Percentiles rank a stretch among this genome's conserved stretches.
These are phyloP conservation scores for Bidens hawaiensis DNA, from an alignment of 140 eudicot species.

Conservation along the genomic window DNA sequence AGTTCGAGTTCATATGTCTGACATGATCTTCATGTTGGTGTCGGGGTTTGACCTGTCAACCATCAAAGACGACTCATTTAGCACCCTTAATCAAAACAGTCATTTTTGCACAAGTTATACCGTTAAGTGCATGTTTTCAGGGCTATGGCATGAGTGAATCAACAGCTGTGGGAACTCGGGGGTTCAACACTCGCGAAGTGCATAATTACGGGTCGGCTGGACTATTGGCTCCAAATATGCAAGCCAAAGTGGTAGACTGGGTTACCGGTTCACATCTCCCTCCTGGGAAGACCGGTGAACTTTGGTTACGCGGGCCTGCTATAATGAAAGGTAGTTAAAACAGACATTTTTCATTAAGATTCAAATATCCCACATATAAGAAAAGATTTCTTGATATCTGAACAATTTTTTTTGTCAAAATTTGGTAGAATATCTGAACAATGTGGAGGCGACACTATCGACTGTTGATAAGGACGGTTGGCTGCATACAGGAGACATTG, in stretches of 20 bases:
- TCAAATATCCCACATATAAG: background rate
- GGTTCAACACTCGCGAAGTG: constrained; percentile 43
- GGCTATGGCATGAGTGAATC: constrained; percentile 98
- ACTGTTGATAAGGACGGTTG: constrained; percentile 74
- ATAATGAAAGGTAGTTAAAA: constrained; percentile 68
- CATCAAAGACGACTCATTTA: no score
- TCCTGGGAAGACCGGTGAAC: constrained; percentile 76
- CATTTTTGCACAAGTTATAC: background rate
- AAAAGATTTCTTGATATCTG: background rate
- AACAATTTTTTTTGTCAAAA: background rate
- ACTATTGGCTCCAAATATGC: constrained; percentile 67
- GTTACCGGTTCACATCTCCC: constrained; percentile 53
- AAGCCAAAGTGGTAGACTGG: constrained; percentile 85
- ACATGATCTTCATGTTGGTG: background rate
- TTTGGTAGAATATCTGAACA: constrained; percentile 64
- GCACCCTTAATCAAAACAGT: no score
- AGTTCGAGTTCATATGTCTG: no score
- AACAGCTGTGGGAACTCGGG: constrained; percentile 87
- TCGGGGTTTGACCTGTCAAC: no score
- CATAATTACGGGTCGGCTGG: constrained; percentile 69
- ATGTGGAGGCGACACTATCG: constrained; percentile 59
- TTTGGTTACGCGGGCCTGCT: constrained; percentile 74
- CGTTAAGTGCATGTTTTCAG: constrained; percentile 31
- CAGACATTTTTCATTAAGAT: background rate
- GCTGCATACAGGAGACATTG: constrained; percentile 87